phyloP scores from a whole-genome alignment of 257 asterid species.

The Haberlea rhodopensis region DNA sequence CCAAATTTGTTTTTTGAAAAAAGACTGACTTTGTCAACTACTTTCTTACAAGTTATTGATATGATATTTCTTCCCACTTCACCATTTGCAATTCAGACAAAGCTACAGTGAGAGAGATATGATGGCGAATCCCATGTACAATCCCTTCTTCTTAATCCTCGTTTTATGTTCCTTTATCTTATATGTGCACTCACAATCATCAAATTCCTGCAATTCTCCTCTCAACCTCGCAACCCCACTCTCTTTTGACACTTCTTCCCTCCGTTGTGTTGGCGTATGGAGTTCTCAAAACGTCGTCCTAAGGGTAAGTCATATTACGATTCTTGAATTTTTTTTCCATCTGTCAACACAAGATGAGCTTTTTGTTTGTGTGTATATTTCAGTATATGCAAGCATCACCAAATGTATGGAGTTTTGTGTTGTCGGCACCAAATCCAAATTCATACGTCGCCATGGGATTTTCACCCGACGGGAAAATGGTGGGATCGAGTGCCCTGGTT shows the following conservation, averaged over 20 bases:
- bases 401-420: conserved; percentile 59
- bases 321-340: too few species aligned
- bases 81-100: background rate
- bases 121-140: conserved; percentile 32
- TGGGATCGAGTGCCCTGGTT: conserved; percentile 69
- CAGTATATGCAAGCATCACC: conserved; percentile 55
- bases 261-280: conserved; percentile 68
- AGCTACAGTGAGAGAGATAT: background rate
- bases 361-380: background rate
- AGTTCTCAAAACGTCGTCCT: conserved; percentile 54
- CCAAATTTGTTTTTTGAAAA: background rate
- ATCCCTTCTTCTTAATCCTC: conserved; percentile 12
- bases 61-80: conserved; percentile 21
- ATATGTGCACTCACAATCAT: conserved; percentile 47
- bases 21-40: conserved; percentile 32
- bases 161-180: conserved; percentile 22
- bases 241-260: conserved; percentile 57
- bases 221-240: conserved; percentile 32
- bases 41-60: conserved; percentile 29
- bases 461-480: conserved; percentile 67
- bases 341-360: too few species aligned
- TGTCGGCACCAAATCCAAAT: conserved; percentile 62
- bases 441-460: conserved; percentile 66
- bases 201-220: conserved; percentile 55
- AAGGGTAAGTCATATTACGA: conserved; percentile 48